These are phyloP conservation scores for Pelargonium nanum DNA, from an alignment of 345 rosid species.

Conservation along the genomic window DNA sequence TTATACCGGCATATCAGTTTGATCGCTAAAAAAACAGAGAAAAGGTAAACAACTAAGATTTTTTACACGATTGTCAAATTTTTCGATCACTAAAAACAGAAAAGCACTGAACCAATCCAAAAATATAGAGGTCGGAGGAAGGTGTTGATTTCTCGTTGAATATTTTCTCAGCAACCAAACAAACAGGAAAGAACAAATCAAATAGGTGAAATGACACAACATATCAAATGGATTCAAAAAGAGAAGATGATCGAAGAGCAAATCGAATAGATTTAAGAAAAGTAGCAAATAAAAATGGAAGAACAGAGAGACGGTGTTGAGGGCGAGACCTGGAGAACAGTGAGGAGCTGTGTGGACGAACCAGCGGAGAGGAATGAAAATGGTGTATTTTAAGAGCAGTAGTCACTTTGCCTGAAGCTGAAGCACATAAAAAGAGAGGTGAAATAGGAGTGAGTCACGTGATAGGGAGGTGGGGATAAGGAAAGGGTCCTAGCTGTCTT, in stretches of 20 bases:
- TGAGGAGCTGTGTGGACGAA: not conserved
- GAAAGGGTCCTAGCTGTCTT: not conserved
- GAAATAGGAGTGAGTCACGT: not conserved
- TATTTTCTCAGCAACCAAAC: no score
- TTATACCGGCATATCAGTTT: no score
- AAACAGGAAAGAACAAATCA: not conserved
- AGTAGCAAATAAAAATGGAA: no score
- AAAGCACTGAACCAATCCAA: no score
- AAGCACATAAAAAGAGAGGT: not conserved
- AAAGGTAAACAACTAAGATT: no score
- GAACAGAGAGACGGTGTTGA: not conserved
- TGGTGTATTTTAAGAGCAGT: no score
- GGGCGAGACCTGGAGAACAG: not conserved
- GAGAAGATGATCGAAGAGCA: not conserved
- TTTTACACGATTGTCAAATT: no score
- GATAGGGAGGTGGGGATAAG: not conserved
- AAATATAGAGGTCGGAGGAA: not conserved
- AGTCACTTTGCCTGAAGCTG: no score
- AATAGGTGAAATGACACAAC: not conserved
- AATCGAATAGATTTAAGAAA: no score
- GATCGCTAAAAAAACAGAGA: no score
- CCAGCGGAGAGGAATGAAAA: not conserved
- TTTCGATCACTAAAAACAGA: no score
- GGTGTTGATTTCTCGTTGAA: no score
- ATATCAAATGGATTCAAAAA: not conserved